Evolutionary conservation across 495 filamentous ascomycete genomes (phyloP).

Genomic region (Cudoniella acicularis): DNA sequence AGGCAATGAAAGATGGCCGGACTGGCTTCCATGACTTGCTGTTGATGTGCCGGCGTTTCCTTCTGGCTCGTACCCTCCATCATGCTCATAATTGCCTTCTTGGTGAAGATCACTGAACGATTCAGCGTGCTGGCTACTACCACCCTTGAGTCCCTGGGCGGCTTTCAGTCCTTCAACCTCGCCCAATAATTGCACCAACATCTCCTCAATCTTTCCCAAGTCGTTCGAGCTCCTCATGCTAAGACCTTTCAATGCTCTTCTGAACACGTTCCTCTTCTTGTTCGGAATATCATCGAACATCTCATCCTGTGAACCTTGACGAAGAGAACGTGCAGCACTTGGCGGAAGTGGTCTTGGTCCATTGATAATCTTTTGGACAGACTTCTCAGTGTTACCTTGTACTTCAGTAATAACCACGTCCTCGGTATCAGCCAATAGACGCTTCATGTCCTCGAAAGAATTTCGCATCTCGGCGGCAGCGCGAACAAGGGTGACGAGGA

Average conservation of each 20-base stretch:
- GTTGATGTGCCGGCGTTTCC: conserved; percentile 75
- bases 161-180: conserved; percentile 88
- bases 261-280: conserved; percentile 87
- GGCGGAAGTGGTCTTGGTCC: conserved; percentile 84
- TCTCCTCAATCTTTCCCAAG: conserved; percentile 86
- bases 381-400: conserved; percentile 81
- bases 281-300: conserved; percentile 64
- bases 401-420: conserved; percentile 76
- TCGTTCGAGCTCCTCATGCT: conserved; percentile 84
- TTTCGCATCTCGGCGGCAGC: conserved; percentile 97
- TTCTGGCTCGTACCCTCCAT: conserved; percentile 78
- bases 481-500: conserved; percentile 88
- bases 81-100: conserved; percentile 52
- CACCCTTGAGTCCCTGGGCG: conserved; percentile 37
- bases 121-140: conserved; percentile 19
- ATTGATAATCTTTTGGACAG: conserved; percentile 72
- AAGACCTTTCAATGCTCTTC: conserved; percentile 84
- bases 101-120: conserved; percentile 54
- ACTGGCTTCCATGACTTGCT: conserved; percentile 62
- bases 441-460: conserved; percentile 95
- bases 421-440: conserved; percentile 81
- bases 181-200: conserved; percentile 86
- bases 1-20: conserved; percentile 68
- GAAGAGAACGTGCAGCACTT: conserved; percentile 51
- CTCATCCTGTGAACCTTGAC: conserved; percentile 56